Percentiles rank a stretch among this genome's conserved stretches.
Conservation (phyloP, 73 alveolate genomes). For the Paramecium biaurelia region DNA sequence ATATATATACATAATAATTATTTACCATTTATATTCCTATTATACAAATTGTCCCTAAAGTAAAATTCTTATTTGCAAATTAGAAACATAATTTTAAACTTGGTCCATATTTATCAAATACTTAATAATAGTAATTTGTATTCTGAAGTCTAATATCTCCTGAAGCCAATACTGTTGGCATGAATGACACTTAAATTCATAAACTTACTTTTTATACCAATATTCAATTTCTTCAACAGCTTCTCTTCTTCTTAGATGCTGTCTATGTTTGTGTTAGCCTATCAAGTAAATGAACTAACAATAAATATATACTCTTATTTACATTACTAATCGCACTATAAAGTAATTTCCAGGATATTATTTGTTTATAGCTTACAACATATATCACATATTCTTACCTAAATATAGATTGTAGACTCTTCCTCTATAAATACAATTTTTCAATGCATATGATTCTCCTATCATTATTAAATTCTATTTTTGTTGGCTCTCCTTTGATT, state of each 20-base stretch:
- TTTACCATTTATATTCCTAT: background rate
- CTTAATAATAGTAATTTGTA: background rate
- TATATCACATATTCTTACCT: background rate
- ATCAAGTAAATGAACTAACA: conserved; percentile 26
- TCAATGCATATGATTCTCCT: background rate
- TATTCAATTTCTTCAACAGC: background rate
- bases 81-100: conserved; percentile 11
- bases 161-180: background rate
- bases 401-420: background rate
- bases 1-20: background rate
- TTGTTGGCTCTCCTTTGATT: conserved; percentile 10
- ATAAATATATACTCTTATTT: background rate
- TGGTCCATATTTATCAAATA: conserved; percentile 31
- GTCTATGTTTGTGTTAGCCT: conserved; percentile 27
- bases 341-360: background rate
- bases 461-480: background rate
- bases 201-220: background rate
- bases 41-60: background rate
- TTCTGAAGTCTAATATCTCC: background rate
- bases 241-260: conserved; percentile 6
- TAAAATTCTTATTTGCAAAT: background rate
- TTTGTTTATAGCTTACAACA: background rate
- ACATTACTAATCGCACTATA: conserved; percentile 4
- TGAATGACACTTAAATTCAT: background rate
- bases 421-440: background rate